Evolutionary conservation across 345 rosid genomes (phyloP).

Genomic region (Schrenkiella parvula): DNA sequence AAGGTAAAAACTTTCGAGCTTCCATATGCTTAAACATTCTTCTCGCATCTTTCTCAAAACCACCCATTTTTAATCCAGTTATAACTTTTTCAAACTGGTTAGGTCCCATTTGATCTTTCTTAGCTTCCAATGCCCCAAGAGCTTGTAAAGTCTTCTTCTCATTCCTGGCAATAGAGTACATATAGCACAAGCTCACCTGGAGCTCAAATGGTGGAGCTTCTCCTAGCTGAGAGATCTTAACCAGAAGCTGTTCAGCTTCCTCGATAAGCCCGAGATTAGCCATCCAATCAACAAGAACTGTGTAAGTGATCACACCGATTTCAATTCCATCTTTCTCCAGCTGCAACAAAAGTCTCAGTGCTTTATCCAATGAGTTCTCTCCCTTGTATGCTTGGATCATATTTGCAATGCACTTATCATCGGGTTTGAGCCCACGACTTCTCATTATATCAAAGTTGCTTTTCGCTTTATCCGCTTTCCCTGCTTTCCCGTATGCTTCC

Average conservation of each 20-base stretch:
- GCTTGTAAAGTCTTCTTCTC: constrained; percentile 89
- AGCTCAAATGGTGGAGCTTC: constrained; percentile 66
- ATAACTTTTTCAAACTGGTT: constrained; percentile 59
- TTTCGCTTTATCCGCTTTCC: constrained; percentile 59
- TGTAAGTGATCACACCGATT: constrained; percentile 65
- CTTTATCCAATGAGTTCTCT: constrained; percentile 65
- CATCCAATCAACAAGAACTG: constrained; percentile 79
- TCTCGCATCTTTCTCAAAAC: constrained; percentile 62
- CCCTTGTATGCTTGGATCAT: constrained; percentile 61
- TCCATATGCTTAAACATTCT: constrained; percentile 53
- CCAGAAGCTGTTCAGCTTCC: constrained; percentile 76
- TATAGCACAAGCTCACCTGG: constrained; percentile 73
- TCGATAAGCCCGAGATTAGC: constrained; percentile 61
- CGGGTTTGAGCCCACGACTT: constrained; percentile 52
- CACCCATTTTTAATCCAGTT: constrained; percentile 53
- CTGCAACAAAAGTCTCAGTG: constrained; percentile 57
- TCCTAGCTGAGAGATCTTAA: constrained; percentile 67
- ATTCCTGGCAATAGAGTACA: constrained; percentile 52
- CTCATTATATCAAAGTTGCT: constrained; percentile 53
- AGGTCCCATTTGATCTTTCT: constrained; percentile 46
- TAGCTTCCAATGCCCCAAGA: constrained; percentile 55
- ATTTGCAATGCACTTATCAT: constrained; percentile 56
- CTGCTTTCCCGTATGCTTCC: constrained; percentile 51
- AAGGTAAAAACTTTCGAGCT: constrained; percentile 43
- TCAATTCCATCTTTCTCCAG: constrained; percentile 79